Conservation (phyloP, 1,139 yeast species). For the Scheffersomyces stambukii region DNA sequence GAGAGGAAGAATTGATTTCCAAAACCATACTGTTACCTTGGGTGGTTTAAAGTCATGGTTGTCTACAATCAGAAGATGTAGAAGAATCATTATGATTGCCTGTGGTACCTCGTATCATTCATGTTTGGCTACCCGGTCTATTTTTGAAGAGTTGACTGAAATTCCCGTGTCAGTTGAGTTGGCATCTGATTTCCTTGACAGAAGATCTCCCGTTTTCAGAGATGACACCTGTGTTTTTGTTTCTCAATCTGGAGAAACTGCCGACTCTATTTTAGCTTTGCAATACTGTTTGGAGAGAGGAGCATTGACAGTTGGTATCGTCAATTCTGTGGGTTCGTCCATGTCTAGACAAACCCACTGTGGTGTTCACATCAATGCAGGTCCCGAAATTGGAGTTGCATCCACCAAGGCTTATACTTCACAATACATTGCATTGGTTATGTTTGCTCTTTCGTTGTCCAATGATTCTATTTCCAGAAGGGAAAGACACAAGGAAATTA, state of each 20-base stretch:
- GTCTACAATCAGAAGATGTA: slow-evolving; percentile 87
- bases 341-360: slow-evolving; percentile 96
- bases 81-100: slow-evolving; percentile 97
- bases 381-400: slow-evolving; percentile 99
- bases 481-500: slow-evolving; percentile 78
- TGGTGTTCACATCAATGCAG: slow-evolving; percentile 99
- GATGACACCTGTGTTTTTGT: slow-evolving; percentile 98
- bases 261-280: slow-evolving; percentile 95
- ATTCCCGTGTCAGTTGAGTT: slow-evolving; percentile 94
- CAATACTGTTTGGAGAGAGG: slow-evolving; percentile 97
- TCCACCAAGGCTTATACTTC: slow-evolving; percentile 99
- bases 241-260: slow-evolving; percentile 98
- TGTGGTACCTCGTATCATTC: slow-evolving; percentile 99
- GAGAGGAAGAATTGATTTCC: slow-evolving; percentile 98
- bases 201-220: slow-evolving; percentile 93
- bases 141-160: slow-evolving; percentile 94
- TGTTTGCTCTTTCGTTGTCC: slow-evolving; percentile 92
- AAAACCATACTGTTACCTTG: slow-evolving; percentile 66
- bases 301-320: slow-evolving; percentile 95
- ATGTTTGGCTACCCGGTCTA: slow-evolving; percentile 93
- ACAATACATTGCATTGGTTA: slow-evolving; percentile 93
- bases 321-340: slow-evolving; percentile 88
- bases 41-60: slow-evolving; percentile 89
- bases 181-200: slow-evolving; percentile 95
- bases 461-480: slow-evolving; percentile 81